These are phyloP conservation scores for Auricularia heimuer DNA, from an alignment of 768 basidiomycete genomes.

Conservation along the genomic window DNA sequence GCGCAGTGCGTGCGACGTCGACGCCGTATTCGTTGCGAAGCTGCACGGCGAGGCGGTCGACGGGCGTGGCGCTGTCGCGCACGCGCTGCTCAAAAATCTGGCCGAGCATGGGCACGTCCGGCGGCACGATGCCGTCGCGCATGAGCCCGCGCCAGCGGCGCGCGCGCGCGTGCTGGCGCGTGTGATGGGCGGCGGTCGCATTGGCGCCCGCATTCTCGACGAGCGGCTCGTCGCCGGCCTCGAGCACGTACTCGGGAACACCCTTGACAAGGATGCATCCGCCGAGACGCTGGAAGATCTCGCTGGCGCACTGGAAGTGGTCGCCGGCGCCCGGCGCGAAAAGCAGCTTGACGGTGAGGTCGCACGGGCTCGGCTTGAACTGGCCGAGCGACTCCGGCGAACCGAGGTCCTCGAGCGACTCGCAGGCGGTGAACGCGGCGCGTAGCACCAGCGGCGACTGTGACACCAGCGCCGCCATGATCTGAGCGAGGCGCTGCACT, in stretches of 20 bases:
- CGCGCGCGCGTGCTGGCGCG: not conserved
- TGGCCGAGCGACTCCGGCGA: not conserved
- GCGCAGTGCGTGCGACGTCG: not conserved
- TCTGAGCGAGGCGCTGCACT: not conserved
- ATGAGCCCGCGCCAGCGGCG: not conserved
- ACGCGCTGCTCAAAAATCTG: not conserved
- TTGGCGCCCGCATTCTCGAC: not conserved
- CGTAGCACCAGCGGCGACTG: not conserved
- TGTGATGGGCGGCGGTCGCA: not conserved
- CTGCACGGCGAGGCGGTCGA: not conserved
- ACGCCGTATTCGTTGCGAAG: not conserved
- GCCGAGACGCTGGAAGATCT: not conserved
- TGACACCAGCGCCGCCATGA: not conserved
- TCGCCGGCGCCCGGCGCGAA: not conserved
- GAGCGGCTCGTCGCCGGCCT: not conserved
- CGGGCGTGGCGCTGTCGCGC: not conserved
- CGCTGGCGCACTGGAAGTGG: not conserved
- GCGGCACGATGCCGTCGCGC: not conserved
- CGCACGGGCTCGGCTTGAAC: not conserved
- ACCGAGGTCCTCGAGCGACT: not conserved
- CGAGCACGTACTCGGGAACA: not conserved
- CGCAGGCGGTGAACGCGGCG: not conserved
- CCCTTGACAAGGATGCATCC: conserved; percentile 3
- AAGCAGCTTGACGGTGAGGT: not conserved
- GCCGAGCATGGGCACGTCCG: not conserved